Evolutionary conservation across 1,284 basidiomycete species (phyloP), one percentile per base, ranked within the genome.

Genomic region (Moesziomyces aphidis): DNA sequence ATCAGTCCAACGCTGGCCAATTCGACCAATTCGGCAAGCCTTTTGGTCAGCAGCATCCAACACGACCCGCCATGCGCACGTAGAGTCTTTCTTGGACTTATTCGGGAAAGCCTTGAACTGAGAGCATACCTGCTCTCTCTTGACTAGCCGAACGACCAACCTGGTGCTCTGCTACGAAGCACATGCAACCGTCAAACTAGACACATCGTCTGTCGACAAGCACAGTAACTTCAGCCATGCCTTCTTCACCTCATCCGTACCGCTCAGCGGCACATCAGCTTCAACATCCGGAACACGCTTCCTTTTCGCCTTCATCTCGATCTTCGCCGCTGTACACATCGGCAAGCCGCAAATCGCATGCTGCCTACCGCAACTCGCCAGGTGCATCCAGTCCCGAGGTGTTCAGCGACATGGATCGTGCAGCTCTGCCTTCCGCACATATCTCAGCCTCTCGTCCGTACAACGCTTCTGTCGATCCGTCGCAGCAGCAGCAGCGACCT

Each of bases 231-330:
- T 19, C 17, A 47, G 45, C n/a, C 7, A 73, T 73, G 71, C 65
- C 71, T 3, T 61, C 71, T 13, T 73, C 65, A 17, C 65, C 71
- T 1, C 71, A 73, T 64, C 71, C 71, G 9, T 62, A 73, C 22
- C 64, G 65, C 24, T 36, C 65, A 15, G 50, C 72, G 34, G 72
- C 72, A n/a, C 72, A 74, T 39, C 72, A 74, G 56, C 72, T 74
- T 17, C 72, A 74, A 43, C 72, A 74, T 57, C 72, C 72, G 15
- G 66, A 74, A 6, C 72, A 74, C 26, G 66, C 72, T 0, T 62
- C 66, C 2, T 73, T 68, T 44, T 68, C 71, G 9, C 65, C 71
- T 4, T 68, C 71, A 24, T 64, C 71, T 3, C 31, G 65, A 24
- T 61, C 71, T 4, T 61, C 71, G 1, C 65, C 71, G 0, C 58